Evolutionary conservation across 805 yeast genomes (phyloP).

Genomic region (Teunomyces lycoperdinae): DNA sequence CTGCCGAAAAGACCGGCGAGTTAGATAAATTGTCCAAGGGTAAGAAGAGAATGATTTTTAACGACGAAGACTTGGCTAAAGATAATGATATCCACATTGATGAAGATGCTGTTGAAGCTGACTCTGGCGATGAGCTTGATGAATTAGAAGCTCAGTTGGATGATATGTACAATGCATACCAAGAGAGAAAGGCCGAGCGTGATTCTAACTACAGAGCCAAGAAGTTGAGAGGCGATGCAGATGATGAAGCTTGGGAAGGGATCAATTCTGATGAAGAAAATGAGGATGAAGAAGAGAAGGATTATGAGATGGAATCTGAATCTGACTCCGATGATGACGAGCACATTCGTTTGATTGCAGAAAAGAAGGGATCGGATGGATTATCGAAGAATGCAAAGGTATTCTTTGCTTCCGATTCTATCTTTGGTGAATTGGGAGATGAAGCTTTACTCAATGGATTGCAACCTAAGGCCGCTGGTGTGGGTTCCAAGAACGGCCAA

Average conservation of each 20-base stretch:
- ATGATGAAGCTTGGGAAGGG: constrained; percentile 79
- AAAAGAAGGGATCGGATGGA: constrained; percentile 33
- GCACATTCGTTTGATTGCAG: constrained; percentile 58
- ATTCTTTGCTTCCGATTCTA: constrained; percentile 40
- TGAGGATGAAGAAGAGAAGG: constrained; percentile 39
- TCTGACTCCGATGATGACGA: constrained; percentile 69
- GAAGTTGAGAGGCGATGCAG: constrained; percentile 69
- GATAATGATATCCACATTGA: constrained; percentile 59
- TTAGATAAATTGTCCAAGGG: constrained; percentile 73
- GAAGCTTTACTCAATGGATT: constrained; percentile 49
- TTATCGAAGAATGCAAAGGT: constrained; percentile 35
- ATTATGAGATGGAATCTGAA: constrained; percentile 44
- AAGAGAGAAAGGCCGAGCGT: constrained; percentile 62
- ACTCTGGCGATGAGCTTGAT: constrained; percentile 54
- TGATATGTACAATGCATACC: constrained; percentile 72
- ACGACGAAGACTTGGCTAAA: constrained; percentile 49
- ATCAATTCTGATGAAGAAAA: constrained; percentile 47
- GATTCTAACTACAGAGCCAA: constrained; percentile 70
- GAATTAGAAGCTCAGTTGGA: constrained; percentile 80
- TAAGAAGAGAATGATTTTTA: constrained; percentile 62
- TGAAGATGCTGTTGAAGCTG: constrained; percentile 25
- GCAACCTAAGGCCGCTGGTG: constrained; percentile 15
- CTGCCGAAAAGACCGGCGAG: constrained; percentile 87
- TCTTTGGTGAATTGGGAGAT: constrained; percentile 42
- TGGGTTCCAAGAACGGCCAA: constrained; percentile 8